Conservation (phyloP, 2,329 filamentous ascomycete species). For the Ophiostoma tasmaniense region DNA sequence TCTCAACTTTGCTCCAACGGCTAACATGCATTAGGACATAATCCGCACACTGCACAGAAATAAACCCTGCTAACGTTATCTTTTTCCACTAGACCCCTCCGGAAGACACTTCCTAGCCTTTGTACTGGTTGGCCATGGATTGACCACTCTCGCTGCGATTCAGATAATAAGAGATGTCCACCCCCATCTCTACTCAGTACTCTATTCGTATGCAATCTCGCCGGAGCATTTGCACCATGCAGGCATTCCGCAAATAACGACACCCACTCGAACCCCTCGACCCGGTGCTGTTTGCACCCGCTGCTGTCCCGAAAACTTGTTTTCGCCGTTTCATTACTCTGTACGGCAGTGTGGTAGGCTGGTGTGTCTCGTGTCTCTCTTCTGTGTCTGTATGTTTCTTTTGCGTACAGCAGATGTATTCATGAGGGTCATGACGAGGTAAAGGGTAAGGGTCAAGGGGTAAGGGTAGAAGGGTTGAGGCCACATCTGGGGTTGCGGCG, state of each 20-base stretch:
- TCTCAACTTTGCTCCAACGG: no score
- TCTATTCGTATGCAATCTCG: neutral
- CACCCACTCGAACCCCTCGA: neutral
- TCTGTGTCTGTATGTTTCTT: no score
- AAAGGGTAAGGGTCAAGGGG: neutral
- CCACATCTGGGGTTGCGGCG: neutral
- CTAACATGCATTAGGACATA: no score
- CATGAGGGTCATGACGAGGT: no score
- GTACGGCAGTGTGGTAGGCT: neutral
- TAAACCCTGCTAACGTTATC: no score
- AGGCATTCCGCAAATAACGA: neutral
- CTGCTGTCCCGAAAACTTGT: slow-evolving; percentile 1
- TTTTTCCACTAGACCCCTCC: neutral
- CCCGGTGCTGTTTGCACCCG: neutral
- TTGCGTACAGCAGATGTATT: no score
- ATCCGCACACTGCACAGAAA: no score
- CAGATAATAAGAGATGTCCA: no score
- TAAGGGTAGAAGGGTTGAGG: neutral
- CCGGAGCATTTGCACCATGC: neutral
- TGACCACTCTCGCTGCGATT: no score
- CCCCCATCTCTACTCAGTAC: no score
- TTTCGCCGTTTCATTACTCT: neutral
- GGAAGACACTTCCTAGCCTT: neutral
- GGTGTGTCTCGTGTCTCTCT: no score
- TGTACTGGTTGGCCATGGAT: neutral